These are phyloP conservation scores for Chlorella sp. DNA, from an alignment of 139 green algal genomes.

Conservation along the genomic window DNA sequence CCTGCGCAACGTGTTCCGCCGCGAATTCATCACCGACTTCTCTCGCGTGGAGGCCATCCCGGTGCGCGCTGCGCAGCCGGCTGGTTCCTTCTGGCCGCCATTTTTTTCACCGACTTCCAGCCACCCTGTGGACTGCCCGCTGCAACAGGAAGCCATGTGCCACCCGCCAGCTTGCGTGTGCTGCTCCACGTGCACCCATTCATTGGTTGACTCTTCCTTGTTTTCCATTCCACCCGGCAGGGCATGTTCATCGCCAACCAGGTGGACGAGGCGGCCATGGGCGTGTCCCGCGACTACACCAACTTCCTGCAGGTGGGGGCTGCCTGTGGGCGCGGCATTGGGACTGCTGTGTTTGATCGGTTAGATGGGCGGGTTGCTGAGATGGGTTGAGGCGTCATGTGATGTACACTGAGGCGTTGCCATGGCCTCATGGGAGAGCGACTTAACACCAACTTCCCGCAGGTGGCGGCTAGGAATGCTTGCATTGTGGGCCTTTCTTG, in stretches of 20 bases:
- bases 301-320: slow-evolving; percentile 14
- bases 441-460: slow-evolving; percentile 4
- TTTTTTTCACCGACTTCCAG: no score
- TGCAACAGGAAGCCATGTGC: no score
- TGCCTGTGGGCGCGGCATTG: no score
- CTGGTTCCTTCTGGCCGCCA: neutral
- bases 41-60: slow-evolving; percentile 57
- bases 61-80: neutral
- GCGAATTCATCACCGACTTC: slow-evolving; percentile 80
- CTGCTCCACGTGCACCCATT: no score
- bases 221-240: slow-evolving; percentile 45
- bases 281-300: neutral
- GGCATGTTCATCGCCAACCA: slow-evolving; percentile 92
- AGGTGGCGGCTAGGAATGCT: neutral
- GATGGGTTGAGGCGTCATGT: no score
- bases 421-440: no score
- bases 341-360: no score
- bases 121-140: no score
- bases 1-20: slow-evolving; percentile 74
- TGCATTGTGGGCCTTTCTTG: no score
- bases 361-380: slow-evolving; percentile 28
- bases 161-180: no score
- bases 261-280: slow-evolving; percentile 52
- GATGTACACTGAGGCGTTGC: no score
- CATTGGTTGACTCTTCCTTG: no score